Base-by-base conservation (phyloP, 2,329 filamentous ascomycete species). In the Aspergillus novofumigatus region DNA sequence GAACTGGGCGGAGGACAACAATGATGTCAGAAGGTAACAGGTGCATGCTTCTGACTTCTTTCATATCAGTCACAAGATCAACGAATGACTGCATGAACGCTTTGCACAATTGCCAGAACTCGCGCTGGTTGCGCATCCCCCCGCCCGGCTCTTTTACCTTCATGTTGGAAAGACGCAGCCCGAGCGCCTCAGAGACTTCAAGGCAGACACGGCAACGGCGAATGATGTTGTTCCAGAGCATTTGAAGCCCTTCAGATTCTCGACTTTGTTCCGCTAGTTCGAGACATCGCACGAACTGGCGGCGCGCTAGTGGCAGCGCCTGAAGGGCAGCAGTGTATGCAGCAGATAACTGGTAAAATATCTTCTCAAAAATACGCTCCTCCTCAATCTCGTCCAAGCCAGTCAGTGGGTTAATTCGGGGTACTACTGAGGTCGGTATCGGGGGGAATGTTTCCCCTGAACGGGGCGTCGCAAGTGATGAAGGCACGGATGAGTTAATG, bases 71-170 rank as follows among this genome's bases (percentile, higher is more conserved):
- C 26, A 79, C 73, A 3, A 80, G 67, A 48, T 78, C 76, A 49
- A 78, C 73, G 52, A 80, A 80, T 20, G 76, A 77, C 61, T 79
- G 76, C 67, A 80, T 74, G 58, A 80, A 80, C 2, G 68, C 68
- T 74, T 88, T 91, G 77, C 90, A 94, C 53, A 92, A 79, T 62
- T 84, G 80, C 83, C 83, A 86, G 65, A 87, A 84, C 51, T 85
- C 83, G 45, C 80, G 79, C 62, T 85, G 82, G 61, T 79, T 78
- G 29, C 78, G 72, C 44, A 75, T 86, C 54, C 91, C 83, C 52
- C 90, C 83, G 10, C 86, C 87, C 7, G 90, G 89, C 65, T 96
- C 92, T 70, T 93, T 94, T 10, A 96, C 79, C 70, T 92, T 92
- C 78, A 96, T 90, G 49, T 83, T 81, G 3, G 87, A 90, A 10